Conservation (phyloP, 1,139 yeast genomes). For the Blastobotrys arbuscula region DNA sequence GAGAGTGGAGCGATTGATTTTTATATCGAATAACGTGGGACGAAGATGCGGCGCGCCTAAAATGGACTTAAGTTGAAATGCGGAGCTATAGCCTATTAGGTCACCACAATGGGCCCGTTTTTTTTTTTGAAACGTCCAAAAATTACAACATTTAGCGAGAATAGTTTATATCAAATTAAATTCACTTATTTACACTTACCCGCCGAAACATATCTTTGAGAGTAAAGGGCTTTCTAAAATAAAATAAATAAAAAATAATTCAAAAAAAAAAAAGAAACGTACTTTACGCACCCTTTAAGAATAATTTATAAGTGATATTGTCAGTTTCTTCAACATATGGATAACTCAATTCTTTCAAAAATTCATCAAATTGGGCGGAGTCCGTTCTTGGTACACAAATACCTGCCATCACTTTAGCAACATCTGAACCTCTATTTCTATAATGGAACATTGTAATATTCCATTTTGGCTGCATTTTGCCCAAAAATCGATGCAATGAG, state of each 20-base stretch:
- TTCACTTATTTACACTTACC: no score
- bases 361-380: slow-evolving; percentile 54
- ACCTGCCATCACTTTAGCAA: slow-evolving; percentile 89
- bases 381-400: slow-evolving; percentile 76
- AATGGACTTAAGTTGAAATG: no score
- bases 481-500: slow-evolving; percentile 75
- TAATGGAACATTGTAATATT: slow-evolving; percentile 91
- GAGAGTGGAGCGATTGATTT: no score
- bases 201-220: no score
- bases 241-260: no score
- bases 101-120: no score
- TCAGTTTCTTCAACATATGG: slow-evolving; percentile 76
- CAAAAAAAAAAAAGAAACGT: background rate
- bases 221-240: no score
- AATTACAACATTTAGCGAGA: background rate
- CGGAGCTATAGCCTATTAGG: no score
- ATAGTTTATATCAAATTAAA: no score
- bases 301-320: slow-evolving; percentile 73
- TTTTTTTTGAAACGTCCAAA: background rate
- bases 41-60: background rate
- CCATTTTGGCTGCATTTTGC: slow-evolving; percentile 71
- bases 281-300: slow-evolving; percentile 38
- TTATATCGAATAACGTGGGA: no score
- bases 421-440: slow-evolving; percentile 93
- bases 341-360: slow-evolving; percentile 69